phyloP scores from a whole-genome alignment of 2,329 filamentous ascomycete species.

The Neopestalotiopsis rosae region DNA sequence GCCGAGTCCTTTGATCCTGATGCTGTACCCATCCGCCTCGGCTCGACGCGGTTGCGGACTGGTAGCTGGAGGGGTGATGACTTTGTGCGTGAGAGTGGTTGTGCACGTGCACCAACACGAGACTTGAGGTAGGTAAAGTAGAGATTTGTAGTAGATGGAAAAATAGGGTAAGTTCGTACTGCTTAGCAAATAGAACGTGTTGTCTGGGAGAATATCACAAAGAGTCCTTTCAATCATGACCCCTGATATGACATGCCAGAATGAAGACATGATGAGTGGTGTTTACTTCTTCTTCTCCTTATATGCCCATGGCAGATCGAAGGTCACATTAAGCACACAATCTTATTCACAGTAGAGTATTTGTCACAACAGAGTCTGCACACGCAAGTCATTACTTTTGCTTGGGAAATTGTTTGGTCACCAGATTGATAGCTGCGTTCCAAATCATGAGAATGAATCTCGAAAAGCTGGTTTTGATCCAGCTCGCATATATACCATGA shows the following conservation, averaged over 20 bases:
- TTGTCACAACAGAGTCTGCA: not conserved
- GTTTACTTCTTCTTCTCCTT: too few relatives aligned
- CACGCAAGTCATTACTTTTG: too few relatives aligned
- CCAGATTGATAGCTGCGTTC: not conserved
- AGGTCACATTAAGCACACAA: not conserved
- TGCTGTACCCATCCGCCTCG: not conserved
- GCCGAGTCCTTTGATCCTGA: slow-evolving; percentile 3
- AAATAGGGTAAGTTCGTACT: too few relatives aligned
- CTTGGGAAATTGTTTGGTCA: not conserved
- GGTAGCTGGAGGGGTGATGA: not conserved
- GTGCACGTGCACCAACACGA: too few relatives aligned
- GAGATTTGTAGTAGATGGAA: too few relatives aligned
- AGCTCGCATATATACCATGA: slow-evolving; percentile 2
- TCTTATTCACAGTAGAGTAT: not conserved
- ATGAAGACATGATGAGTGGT: too few relatives aligned
- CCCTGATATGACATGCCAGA: too few relatives aligned
- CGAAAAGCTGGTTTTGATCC: not conserved
- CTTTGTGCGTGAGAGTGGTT: not conserved
- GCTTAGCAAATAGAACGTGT: too few relatives aligned
- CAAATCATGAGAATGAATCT: not conserved
- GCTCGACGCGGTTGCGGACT: not conserved
- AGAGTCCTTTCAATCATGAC: too few relatives aligned
- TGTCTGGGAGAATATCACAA: too few relatives aligned
- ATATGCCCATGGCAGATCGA: too few relatives aligned
- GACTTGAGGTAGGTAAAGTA: too few relatives aligned